phyloP scores from a whole-genome alignment of 2,329 filamentous ascomycete species.

The Fusarium anthophilum region DNA sequence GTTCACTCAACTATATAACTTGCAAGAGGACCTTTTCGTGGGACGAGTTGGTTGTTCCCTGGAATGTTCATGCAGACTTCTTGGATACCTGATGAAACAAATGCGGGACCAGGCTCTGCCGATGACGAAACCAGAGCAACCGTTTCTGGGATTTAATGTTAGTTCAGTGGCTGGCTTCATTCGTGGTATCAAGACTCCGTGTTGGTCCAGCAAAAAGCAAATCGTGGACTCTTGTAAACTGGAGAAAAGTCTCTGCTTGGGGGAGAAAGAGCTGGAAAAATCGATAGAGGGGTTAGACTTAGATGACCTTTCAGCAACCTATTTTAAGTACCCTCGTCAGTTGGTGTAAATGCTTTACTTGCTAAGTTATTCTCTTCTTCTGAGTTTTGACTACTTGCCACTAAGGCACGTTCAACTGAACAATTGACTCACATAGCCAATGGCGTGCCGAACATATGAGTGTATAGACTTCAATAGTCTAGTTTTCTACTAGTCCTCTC shows the following conservation, averaged over 20 bases:
- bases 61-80: neutral
- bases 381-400: too few species aligned
- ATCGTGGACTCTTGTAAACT: neutral
- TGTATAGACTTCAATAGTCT: neutral
- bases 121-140: neutral
- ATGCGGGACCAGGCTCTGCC: neutral
- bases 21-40: neutral
- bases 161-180: neutral
- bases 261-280: neutral
- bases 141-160: neutral
- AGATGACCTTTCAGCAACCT: neutral
- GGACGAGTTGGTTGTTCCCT: neutral
- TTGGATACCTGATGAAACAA: neutral
- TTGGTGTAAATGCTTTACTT: neutral
- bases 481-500: neutral
- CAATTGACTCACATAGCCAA: too few species aligned
- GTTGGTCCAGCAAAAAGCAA: neutral
- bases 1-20: neutral
- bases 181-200: neutral
- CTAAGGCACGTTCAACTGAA: neutral
- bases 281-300: neutral
- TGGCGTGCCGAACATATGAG: neutral
- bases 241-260: neutral
- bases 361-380: neutral
- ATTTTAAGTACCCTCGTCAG: neutral